These are phyloP conservation scores for Cutaneotrichosporon sp. DNA, from an alignment of 1,284 basidiomycete genomes.

Conservation along the genomic window DNA sequence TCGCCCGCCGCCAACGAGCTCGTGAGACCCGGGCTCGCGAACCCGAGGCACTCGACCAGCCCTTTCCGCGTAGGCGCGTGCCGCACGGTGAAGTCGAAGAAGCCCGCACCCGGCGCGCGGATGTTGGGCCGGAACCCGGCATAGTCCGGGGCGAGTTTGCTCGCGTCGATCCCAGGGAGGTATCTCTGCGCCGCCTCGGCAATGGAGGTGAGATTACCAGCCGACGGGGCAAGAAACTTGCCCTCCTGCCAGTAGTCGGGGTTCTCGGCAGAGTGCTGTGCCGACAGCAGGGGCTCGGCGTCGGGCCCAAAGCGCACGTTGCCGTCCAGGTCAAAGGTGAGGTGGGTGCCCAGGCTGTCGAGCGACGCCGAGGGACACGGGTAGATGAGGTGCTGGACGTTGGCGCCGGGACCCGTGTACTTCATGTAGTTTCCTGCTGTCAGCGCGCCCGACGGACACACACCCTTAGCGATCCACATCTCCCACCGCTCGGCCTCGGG, in stretches of 20 bases:
- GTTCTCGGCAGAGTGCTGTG: conserved; percentile 57
- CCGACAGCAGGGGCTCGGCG: conserved; percentile 76
- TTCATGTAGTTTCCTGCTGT: conserved; percentile 72
- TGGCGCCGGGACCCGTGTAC: conserved; percentile 73
- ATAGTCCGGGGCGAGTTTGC: conserved; percentile 81
- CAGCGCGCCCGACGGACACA: conserved; percentile 17
- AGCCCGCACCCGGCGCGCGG: conserved; percentile 68
- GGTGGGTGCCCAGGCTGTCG: conserved; percentile 80
- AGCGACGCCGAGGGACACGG: conserved; percentile 71
- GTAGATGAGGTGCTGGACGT: conserved; percentile 79
- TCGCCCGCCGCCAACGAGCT: conserved; percentile 57
- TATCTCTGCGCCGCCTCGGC: conserved; percentile 63
- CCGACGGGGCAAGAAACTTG: conserved; percentile 66
- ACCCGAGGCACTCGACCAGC: conserved; percentile 56
- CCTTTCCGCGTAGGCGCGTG: conserved; percentile 45
- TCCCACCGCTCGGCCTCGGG: conserved; percentile 61
- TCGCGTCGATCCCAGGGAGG: conserved; percentile 67
- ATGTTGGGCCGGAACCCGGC: conserved; percentile 91
- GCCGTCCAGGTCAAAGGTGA: conserved; percentile 84
- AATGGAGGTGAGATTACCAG: conserved; percentile 66
- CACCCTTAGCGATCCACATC: conserved; percentile 70
- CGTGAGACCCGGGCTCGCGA: conserved; percentile 60
- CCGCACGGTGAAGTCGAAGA: conserved; percentile 73
- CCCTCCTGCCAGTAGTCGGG: conserved; percentile 72
- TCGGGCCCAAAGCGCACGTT: conserved; percentile 93